Percentiles rank a stretch among this genome's conserved stretches.
Evolutionary conservation across 2,329 filamentous ascomycete genomes (phyloP).

Genomic region (Alternaria dauci): DNA sequence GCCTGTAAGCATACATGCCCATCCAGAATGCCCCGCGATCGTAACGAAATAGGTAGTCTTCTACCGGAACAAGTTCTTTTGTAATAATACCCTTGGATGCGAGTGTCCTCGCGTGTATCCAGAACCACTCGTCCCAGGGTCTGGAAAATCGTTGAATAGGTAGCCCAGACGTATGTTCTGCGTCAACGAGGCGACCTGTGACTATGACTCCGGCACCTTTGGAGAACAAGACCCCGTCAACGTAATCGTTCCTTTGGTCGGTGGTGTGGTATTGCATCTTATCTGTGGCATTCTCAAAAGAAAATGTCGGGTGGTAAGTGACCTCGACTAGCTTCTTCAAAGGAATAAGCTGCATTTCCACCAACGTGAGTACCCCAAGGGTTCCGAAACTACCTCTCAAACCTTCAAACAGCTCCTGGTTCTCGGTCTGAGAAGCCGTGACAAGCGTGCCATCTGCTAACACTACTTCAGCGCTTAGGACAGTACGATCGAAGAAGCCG

Average conservation of each 20-base stretch:
- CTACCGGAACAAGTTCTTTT: constrained; percentile 56
- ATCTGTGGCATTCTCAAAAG: constrained; percentile 59
- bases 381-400: constrained; percentile 68
- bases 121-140: constrained; percentile 75
- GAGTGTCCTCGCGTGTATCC: constrained; percentile 64
- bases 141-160: constrained; percentile 60
- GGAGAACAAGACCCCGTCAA: constrained; percentile 73
- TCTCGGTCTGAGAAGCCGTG: constrained; percentile 55
- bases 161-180: constrained; percentile 35
- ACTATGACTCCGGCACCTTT: constrained; percentile 65
- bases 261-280: constrained; percentile 58
- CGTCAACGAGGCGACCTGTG: constrained; percentile 64
- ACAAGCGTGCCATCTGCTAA: constrained; percentile 65
- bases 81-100: constrained; percentile 16
- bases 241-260: constrained; percentile 64
- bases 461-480: constrained; percentile 70
- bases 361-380: constrained; percentile 66
- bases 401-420: constrained; percentile 66
- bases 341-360: constrained; percentile 65
- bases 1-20: constrained; percentile 65
- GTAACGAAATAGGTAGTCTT: constrained; percentile 68
- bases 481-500: constrained; percentile 71
- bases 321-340: constrained; percentile 67
- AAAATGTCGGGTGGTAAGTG: constrained; percentile 66
- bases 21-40: constrained; percentile 72